phyloP scores from a whole-genome alignment of 345 rosid species.

The Salix caprea region DNA sequence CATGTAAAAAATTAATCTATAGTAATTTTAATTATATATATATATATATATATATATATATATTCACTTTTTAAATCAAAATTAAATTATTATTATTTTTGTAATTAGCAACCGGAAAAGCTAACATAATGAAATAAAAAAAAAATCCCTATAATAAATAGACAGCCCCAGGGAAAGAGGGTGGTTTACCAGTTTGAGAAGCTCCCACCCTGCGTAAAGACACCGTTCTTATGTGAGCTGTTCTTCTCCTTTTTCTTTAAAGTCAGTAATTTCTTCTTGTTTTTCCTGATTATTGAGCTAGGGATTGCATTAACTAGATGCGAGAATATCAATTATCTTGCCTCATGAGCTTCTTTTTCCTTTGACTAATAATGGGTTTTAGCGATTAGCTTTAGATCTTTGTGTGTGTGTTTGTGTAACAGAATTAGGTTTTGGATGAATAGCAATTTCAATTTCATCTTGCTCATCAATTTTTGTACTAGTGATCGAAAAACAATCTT shows the following conservation, averaged over 20 bases:
- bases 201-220: background rate
- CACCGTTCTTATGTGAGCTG: background rate
- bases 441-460: no score
- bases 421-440: background rate
- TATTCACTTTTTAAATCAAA: no score
- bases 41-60: no score
- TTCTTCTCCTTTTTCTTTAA: background rate
- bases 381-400: background rate
- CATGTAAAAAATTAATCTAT: no score
- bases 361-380: background rate
- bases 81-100: no score
- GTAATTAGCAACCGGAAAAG: no score
- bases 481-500: no score
- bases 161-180: background rate
- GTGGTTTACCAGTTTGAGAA: background rate
- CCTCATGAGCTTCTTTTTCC: background rate
- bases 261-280: background rate
- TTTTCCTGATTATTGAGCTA: background rate
- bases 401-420: no score
- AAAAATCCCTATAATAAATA: no score
- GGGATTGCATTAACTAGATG: background rate
- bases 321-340: background rate
- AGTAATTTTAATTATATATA: no score
- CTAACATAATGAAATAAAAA: no score
- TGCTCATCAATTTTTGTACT: no score